phyloP scores from a whole-genome alignment of 2,329 filamentous ascomycete species.

The Claviceps sp. region DNA sequence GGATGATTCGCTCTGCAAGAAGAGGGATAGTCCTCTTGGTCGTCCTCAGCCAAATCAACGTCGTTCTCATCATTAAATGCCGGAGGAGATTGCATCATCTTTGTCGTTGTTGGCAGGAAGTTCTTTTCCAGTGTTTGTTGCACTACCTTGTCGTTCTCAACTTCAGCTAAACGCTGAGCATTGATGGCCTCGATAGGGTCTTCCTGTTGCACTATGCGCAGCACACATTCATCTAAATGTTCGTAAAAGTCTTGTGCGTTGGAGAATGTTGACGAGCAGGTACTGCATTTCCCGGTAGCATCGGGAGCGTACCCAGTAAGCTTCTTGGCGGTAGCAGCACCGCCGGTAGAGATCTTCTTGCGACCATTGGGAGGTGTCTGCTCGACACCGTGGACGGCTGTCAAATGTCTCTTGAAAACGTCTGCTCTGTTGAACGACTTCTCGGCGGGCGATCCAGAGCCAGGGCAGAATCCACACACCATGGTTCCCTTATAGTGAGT shows the following conservation, averaged over 20 bases:
- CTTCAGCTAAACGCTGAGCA: constrained; percentile 50
- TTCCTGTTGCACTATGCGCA: constrained; percentile 59
- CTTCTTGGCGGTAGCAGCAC: constrained; percentile 43
- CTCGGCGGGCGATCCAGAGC: constrained; percentile 74
- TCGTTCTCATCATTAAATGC: constrained; percentile 41
- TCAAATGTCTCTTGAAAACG: constrained; percentile 89
- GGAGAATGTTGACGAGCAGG: constrained; percentile 78
- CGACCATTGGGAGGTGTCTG: constrained; percentile 86
- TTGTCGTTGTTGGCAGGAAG: constrained; percentile 36
- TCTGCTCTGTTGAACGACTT: constrained; percentile 95
- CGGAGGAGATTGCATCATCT: constrained; percentile 24
- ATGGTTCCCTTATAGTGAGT: constrained; percentile 97
- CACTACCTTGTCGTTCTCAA: constrained; percentile 50
- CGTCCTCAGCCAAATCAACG: constrained; percentile 39
- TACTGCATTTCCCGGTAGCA: constrained; percentile 88
- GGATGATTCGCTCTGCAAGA: constrained; percentile 31
- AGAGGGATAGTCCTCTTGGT: constrained; percentile 25
- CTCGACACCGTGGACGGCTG: constrained; percentile 81
- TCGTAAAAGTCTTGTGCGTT: constrained; percentile 98
- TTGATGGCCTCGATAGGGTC: constrained; percentile 58
- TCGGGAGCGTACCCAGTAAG: constrained; percentile 59
- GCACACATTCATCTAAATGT: constrained; percentile 71
- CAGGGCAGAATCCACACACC: constrained; percentile 91
- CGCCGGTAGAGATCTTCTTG: constrained; percentile 43
- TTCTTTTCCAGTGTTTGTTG: constrained; percentile 52